phyloP scores from a whole-genome alignment of 139 green algal species.

The Protoeuglena noctilucae region DNA sequence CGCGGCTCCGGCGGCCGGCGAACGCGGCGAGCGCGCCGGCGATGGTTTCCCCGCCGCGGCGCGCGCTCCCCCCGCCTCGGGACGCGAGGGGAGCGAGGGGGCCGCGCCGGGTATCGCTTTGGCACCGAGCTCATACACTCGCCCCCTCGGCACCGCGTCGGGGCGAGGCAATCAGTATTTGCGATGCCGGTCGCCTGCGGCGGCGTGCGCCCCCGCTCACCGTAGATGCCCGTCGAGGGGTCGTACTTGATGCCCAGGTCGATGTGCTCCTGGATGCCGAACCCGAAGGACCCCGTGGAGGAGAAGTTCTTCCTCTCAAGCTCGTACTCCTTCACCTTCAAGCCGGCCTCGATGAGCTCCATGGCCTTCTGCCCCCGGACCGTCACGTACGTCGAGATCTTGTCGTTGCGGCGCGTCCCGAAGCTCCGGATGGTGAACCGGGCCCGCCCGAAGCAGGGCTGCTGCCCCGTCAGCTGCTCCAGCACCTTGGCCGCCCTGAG shows the following conservation, averaged over 20 bases:
- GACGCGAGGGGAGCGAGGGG: no score
- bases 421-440: conserved; percentile 97
- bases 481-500: conserved; percentile 98
- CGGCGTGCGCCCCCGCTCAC: conserved; percentile 21
- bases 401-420: conserved; percentile 96
- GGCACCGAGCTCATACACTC: conserved; percentile 35
- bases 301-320: conserved; percentile 93
- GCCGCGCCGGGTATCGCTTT: conserved; percentile 20
- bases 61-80: no score
- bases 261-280: conserved; percentile 97
- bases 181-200: conserved; percentile 6
- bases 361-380: conserved; percentile 97
- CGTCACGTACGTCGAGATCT: conserved; percentile 93
- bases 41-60: no score
- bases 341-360: conserved; percentile 89
- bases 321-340: conserved; percentile 99
- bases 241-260: conserved; percentile 99
- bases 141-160: conserved; percentile 12
- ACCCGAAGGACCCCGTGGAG: conserved; percentile 61
- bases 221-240: conserved; percentile 97
- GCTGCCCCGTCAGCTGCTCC: conserved; percentile 97
- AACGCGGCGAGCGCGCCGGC: no score
- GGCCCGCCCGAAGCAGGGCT: conserved; percentile 92
- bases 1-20: no score
- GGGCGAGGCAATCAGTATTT: conserved; percentile 38